Conservation (phyloP, 441 rosid species). For the Gossypium laxum region DNA sequence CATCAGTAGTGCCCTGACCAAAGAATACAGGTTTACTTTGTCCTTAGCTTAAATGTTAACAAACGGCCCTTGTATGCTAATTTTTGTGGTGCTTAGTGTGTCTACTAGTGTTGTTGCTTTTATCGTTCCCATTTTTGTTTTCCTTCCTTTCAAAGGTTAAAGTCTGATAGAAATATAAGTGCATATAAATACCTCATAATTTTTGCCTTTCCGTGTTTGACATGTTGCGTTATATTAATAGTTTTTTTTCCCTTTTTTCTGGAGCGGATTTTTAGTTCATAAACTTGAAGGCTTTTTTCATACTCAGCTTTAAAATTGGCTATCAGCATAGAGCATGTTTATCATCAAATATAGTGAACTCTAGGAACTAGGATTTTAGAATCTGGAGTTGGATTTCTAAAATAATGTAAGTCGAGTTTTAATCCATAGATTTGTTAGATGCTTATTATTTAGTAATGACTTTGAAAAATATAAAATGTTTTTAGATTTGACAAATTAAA, state of each 20-base stretch:
- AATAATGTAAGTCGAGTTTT: too few species aligned
- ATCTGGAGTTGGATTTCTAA: too few species aligned
- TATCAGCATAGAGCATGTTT: too few species aligned
- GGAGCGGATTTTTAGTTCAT: constrained; percentile 10
- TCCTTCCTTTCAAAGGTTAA: neutral
- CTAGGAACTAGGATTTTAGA: too few species aligned
- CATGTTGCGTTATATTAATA: constrained; percentile 6
- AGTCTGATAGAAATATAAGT: constrained; percentile 28
- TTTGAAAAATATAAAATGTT: too few species aligned
- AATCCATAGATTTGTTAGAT: too few species aligned
- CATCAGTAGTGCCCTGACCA: constrained; percentile 19
- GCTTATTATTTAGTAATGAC: too few species aligned
- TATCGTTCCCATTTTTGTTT: constrained; percentile 4
- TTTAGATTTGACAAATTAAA: too few species aligned
- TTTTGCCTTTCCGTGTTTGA: constrained; percentile 20
- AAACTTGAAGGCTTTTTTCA: neutral
- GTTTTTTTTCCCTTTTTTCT: neutral
- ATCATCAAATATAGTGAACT: too few species aligned
- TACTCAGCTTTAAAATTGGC: too few species aligned
- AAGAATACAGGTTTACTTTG: constrained; percentile 33
- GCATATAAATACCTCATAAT: constrained; percentile 27
- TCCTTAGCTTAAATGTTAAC: constrained; percentile 16
- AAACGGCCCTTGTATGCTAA: constrained; percentile 24
- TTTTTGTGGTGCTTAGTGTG: constrained; percentile 33
- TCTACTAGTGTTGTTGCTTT: constrained; percentile 13